Evolutionary conservation across 1,284 basidiomycete genomes (phyloP), one percentile per base, ranked within the genome.

Genomic region (Ceraceosorus guamensis): DNA sequence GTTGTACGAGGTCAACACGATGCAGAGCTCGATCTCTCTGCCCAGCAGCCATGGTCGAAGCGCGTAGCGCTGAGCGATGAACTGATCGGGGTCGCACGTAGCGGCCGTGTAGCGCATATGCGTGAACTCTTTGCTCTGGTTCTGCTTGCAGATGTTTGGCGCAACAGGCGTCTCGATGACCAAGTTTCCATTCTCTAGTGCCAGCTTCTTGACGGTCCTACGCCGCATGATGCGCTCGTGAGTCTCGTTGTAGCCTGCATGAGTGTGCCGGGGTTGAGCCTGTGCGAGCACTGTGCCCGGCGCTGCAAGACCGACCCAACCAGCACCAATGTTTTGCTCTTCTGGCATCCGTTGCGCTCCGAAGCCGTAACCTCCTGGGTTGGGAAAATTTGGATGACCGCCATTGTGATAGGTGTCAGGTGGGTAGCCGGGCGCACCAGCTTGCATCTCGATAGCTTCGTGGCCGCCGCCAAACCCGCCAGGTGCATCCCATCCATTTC

Each of bases 41-140:
- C 56, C 56, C 11, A 45, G 14, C 7, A 61, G 49, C 47, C 34
- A 55, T 14, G 51, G 46, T 13, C 60, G 46, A 10, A 60, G 48
- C 16, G 56, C 51, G 44, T 59, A 61, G 6, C 52, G 45, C 34
- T 59, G 43, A 11, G 34, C 24, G 7, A 55, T 41, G 41, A 53
- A 61, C 13, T 61, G 35, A 47, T 61, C 50, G 1, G 60, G 60
- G 74, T 96, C 92, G 70, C 85, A 87, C 0, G 91, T 96, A 6
- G 91, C 92, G 3, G 57, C 91, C 6, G 74, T 76, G 62, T 77
- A 79, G 18, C 92, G 84, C 89, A 96, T 46, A 18, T 44, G 41
- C 14, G 45, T 52, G 30, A 59, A 61, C 55, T 61, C 60, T 13
- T 59, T 51, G 3, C 43, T 33, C 52, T 57, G 55, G 34, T 39